Base-by-base conservation (phyloP, 1,284 basidiomycete species). In the Testicularia cyperi region DNA sequence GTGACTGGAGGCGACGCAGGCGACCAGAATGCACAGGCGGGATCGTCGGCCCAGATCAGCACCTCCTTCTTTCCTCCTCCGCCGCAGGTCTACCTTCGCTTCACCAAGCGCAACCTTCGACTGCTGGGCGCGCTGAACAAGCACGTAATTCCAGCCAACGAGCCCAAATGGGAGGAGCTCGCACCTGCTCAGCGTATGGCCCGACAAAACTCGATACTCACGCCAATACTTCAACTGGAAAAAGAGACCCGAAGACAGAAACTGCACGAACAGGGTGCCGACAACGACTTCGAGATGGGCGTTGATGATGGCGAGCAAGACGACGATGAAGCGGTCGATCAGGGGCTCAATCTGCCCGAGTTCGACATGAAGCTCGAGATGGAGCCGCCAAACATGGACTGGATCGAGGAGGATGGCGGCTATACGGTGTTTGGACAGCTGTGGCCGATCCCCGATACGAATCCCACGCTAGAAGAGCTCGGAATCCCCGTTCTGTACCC, bases 401-500 rank as follows among this genome's bases (percentile, higher is more conserved):
- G 69, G 72, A 74, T 75, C 37, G 67, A 72, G 36, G 44, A 75
- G 27, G 72, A 75, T 34, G 72, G 72, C 22, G 64, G 61, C n/a
- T 75, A 65, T 30, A 62, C 63, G 12, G 62, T 65, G 2, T 75
- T 75, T 42, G 71, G 71, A 2, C 71, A 72, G 29, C 47, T 57
- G 3, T 75, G 72, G 72, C 71, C 71, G 19, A 70, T 72, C 2
- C 68, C 68, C 0, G 71, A 74, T 19, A 38, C 51, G 12, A 53
- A 57, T 15, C 71, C 69, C 5, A 58, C 66, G 22, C 41, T 71
- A 4, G 63, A 67, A 26, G 40, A 71, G 37, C 62, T 65, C 9
- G 68, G 69, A 21, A 67, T 73, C 23, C 56, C 64, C 3, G 65
- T 58, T 13, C 36, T 71, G 10, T 68, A 63, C 26, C 63, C 65